Percentiles rank a stretch among this genome's conserved stretches.
phyloP scores from a whole-genome alignment of 176 grass and related monocot species.

The Microstegium vimineum region DNA sequence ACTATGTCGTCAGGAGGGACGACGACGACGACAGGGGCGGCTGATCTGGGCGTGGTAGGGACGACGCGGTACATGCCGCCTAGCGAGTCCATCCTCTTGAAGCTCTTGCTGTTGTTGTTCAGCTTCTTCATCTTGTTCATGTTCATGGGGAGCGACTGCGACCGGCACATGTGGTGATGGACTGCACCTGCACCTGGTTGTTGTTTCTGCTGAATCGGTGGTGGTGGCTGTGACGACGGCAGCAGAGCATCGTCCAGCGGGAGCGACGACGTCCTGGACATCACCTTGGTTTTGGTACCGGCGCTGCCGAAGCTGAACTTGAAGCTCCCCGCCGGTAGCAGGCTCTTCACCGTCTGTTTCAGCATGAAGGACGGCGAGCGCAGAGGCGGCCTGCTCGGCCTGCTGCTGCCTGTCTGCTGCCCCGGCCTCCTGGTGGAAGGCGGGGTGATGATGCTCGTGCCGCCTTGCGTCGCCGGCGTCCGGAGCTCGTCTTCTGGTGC shows the following conservation, averaged over 20 bases:
- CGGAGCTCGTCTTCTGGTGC: too few species aligned
- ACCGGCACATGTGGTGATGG: conserved; percentile 44
- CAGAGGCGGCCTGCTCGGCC: conserved; percentile 4
- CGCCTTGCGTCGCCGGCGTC: conserved; percentile 21
- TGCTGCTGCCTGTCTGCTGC: neutral
- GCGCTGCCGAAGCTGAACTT: conserved; percentile 11
- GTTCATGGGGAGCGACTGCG: conserved; percentile 70
- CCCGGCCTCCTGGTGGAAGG: conserved; percentile 22
- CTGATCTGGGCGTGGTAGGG: conserved; percentile 34
- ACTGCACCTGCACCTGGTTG: neutral
- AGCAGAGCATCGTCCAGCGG: conserved; percentile 12
- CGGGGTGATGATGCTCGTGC: neutral
- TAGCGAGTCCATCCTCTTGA: conserved; percentile 84
- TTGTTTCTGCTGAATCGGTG: conserved; percentile 33
- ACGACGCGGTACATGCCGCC: conserved; percentile 75
- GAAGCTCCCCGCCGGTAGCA: conserved; percentile 61
- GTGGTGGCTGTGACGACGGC: neutral
- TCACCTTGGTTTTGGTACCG: neutral
- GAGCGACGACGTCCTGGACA: conserved; percentile 52
- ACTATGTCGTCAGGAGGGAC: neutral
- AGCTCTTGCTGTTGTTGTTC: conserved; percentile 44
- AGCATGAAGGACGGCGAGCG: conserved; percentile 50
- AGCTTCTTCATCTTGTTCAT: conserved; percentile 23
- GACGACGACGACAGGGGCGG: neutral
- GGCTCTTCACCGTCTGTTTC: conserved; percentile 45